Evolutionary conservation across 1,284 basidiomycete species (phyloP).

Genomic region (Psilocybe mexicana): DNA sequence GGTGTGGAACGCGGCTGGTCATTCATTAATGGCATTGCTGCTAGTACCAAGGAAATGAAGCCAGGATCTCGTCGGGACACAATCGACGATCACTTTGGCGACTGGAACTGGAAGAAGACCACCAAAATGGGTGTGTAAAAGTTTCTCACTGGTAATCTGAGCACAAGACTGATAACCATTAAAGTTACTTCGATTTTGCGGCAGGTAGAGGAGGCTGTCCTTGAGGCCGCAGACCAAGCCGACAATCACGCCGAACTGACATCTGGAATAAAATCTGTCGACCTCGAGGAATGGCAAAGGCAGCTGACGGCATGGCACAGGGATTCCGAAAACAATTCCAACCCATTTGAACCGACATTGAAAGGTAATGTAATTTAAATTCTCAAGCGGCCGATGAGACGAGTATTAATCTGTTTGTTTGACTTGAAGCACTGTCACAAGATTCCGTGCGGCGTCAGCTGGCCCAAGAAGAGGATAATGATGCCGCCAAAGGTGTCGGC

Average conservation of each 20-base stretch:
- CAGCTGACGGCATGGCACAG: conserved; percentile 27
- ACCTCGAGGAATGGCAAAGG: conserved; percentile 19
- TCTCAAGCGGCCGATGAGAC: not conserved
- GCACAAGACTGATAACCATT: not conserved
- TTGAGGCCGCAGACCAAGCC: no score
- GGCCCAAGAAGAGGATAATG: conserved; percentile 5
- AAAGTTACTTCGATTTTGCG: no score
- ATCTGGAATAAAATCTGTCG: not conserved
- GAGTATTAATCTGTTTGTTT: not conserved
- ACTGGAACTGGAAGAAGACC: conserved; percentile 19
- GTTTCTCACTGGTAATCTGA: not conserved
- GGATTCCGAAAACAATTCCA: conserved; percentile 16
- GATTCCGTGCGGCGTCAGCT: conserved; percentile 4
- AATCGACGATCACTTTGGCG: conserved; percentile 13
- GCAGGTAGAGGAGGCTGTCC: no score
- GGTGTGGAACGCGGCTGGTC: conserved; percentile 25
- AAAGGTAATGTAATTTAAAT: conserved; percentile 14
- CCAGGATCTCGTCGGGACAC: conserved; percentile 16
- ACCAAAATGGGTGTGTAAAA: conserved; percentile 14
- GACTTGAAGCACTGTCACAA: not conserved
- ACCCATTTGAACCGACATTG: conserved; percentile 25
- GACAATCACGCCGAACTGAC: no score
- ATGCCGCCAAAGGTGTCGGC: not conserved
- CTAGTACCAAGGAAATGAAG: conserved; percentile 24
- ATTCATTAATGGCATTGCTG: conserved; percentile 20